A percentile compares a stretch with the other conserved stretches of the same genome.
phyloP scores from a whole-genome alignment of 2,329 filamentous ascomycete genomes.

The Dactylella cylindrospora region DNA sequence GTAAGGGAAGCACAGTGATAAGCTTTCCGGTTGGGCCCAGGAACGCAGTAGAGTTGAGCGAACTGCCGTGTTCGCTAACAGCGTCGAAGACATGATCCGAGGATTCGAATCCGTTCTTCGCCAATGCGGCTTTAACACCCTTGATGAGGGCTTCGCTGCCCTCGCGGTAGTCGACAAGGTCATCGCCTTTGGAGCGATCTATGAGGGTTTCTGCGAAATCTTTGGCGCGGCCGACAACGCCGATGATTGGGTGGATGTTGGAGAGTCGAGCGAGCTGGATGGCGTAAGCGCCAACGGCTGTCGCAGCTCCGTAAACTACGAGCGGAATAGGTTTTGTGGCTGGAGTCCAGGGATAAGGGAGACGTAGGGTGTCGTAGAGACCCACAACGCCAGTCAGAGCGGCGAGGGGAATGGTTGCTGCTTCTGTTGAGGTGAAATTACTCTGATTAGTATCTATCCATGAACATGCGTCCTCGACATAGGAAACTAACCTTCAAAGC shows the following conservation, averaged over 20 bases:
- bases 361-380: conserved; percentile 55
- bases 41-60: conserved; percentile 55
- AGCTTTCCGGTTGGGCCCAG: conserved; percentile 53
- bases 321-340: conserved; percentile 47
- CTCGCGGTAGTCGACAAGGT: conserved; percentile 63
- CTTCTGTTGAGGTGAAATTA: conserved; percentile 51
- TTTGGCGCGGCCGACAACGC: conserved; percentile 60
- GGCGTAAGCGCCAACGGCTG: conserved; percentile 62
- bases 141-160: conserved; percentile 58
- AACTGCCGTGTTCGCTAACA: conserved; percentile 59
- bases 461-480: neutral
- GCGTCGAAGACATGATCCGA: conserved; percentile 61
- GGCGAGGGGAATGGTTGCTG: conserved; percentile 55
- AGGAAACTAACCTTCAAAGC: conserved; percentile 56
- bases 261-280: conserved; percentile 60
- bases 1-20: conserved; percentile 53
- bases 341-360: conserved; percentile 58
- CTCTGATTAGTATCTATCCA: neutral
- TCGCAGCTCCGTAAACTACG: conserved; percentile 57
- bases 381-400: conserved; percentile 56
- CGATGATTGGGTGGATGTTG: conserved; percentile 65
- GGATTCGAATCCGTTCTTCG: conserved; percentile 52
- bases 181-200: conserved; percentile 60
- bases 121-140: conserved; percentile 54
- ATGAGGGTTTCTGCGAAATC: conserved; percentile 59